A percentile compares a stretch with the other conserved stretches of the same genome.
phyloP scores from a whole-genome alignment of 1,139 yeast species.

The Sugiyamaella novakii region DNA sequence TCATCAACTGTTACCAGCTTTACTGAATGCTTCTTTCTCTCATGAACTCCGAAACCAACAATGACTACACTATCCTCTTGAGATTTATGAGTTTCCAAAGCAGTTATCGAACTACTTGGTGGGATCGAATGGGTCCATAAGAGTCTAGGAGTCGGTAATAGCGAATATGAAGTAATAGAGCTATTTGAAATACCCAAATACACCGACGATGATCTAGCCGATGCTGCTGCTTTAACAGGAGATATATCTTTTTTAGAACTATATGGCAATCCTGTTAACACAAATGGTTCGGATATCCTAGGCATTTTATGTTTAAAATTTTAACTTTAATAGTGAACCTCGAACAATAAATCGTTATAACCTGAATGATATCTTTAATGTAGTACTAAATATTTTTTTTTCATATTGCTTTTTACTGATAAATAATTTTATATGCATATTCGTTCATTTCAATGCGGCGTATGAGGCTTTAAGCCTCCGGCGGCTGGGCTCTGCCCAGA shows the following conservation, averaged over 20 bases:
- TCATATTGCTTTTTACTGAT: conserved; percentile 12
- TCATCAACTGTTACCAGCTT: conserved; percentile 25
- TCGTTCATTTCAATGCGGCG: not conserved
- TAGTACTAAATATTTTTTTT: conserved; percentile 11
- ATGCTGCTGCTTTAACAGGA: conserved; percentile 12
- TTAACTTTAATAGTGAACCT: not conserved
- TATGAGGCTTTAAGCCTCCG: conserved; percentile 5
- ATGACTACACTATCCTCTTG: conserved; percentile 17
- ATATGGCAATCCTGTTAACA: conserved; percentile 38
- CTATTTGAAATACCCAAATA: conserved; percentile 76
- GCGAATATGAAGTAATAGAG: conserved; percentile 66
- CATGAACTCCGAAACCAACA: conserved; percentile 34
- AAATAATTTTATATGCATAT: not conserved
- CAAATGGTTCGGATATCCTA: conserved; percentile 40
- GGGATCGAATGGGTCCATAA: conserved; percentile 73
- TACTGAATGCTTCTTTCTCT: conserved; percentile 35
- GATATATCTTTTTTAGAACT: conserved; percentile 26
- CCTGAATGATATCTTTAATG: not conserved
- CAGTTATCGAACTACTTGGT: conserved; percentile 55
- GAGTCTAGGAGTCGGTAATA: conserved; percentile 79
- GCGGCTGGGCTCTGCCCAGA: not conserved
- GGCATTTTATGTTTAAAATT: conserved; percentile 34
- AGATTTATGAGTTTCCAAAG: conserved; percentile 27
- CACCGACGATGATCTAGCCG: conserved; percentile 17
- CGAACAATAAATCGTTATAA: not conserved